Evolutionary conservation across 1,139 yeast species (phyloP).

Genomic region (Taiozyma onychis): DNA sequence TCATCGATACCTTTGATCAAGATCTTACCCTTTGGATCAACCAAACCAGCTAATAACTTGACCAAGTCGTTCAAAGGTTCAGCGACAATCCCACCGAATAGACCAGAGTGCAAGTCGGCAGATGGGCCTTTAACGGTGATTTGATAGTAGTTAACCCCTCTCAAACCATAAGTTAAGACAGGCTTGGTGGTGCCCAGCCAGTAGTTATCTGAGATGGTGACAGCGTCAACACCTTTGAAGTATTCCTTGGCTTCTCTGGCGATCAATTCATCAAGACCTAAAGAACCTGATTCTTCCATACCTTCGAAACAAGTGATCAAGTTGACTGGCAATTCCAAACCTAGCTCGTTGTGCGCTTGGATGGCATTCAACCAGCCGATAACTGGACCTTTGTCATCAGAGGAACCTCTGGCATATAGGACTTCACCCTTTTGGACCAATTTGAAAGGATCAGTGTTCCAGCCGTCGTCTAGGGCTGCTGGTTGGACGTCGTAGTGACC

Average conservation of each 20-base stretch:
- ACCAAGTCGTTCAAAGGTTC: slow-evolving; percentile 97
- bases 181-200: slow-evolving; percentile 98
- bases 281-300: slow-evolving; percentile 97
- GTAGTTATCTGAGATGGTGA: slow-evolving; percentile 94
- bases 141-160: slow-evolving; percentile 95
- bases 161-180: slow-evolving; percentile 91
- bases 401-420: slow-evolving; percentile 87
- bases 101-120: slow-evolving; percentile 96
- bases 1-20: slow-evolving; percentile 83
- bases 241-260: slow-evolving; percentile 70
- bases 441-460: slow-evolving; percentile 89
- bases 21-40: slow-evolving; percentile 75
- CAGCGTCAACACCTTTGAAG: slow-evolving; percentile 87
- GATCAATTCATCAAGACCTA: slow-evolving; percentile 83
- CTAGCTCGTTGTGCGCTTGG: slow-evolving; percentile 83
- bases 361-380: slow-evolving; percentile 93
- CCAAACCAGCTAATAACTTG: slow-evolving; percentile 69
- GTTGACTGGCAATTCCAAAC: slow-evolving; percentile 89
- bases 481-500: slow-evolving; percentile 99
- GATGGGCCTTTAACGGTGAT: slow-evolving; percentile 81
- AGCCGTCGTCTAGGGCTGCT: slow-evolving; percentile 86
- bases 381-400: slow-evolving; percentile 98
- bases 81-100: slow-evolving; percentile 94
- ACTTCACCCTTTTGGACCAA: slow-evolving; percentile 46
- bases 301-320: slow-evolving; percentile 93